Evolutionary conservation across 352 stramenopile genomes (phyloP).

Genomic region (Aphanomyces stellatus): DNA sequence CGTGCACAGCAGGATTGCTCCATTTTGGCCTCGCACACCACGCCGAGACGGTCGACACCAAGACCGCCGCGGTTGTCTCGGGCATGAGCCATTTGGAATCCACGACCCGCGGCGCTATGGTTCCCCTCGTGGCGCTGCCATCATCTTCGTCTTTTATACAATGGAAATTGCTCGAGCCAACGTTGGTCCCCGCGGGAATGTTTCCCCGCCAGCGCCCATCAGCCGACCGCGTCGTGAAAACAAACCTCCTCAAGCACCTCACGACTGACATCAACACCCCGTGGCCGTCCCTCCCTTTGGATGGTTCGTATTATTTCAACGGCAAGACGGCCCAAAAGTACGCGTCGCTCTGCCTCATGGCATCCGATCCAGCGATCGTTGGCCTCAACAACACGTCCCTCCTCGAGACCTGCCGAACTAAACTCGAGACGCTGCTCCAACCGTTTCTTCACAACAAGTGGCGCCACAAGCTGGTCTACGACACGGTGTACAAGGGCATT

Average conservation of each 20-base stretch:
- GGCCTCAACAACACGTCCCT: constrained; percentile 35
- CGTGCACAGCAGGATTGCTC: too few species aligned
- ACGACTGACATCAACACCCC: constrained; percentile 39
- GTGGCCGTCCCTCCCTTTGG: constrained; percentile 40
- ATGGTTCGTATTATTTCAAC: constrained; percentile 67
- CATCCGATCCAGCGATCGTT: constrained; percentile 55
- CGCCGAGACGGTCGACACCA: constrained; percentile 33
- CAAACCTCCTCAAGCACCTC: constrained; percentile 38
- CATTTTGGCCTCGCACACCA: constrained; percentile 52
- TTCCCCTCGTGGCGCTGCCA: constrained; percentile 37
- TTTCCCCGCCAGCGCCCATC: constrained; percentile 44
- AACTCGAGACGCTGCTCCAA: constrained; percentile 42
- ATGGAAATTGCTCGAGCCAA: constrained; percentile 41
- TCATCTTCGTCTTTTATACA: too few species aligned
- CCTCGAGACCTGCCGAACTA: constrained; percentile 47
- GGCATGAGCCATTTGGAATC: constrained; percentile 30
- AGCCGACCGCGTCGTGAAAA: constrained; percentile 24
- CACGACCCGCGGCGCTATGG: constrained; percentile 46
- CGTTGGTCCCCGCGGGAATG: constrained; percentile 40
- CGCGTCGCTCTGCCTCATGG: constrained; percentile 60
- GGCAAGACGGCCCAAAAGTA: constrained; percentile 69
- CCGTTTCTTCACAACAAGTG: constrained; percentile 58
- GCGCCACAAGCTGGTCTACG: constrained; percentile 53
- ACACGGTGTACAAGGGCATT: constrained; percentile 45
- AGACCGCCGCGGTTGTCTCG: constrained; percentile 34